A percentile compares a stretch with the other conserved stretches of the same genome.
Evolutionary conservation across 371 early-diverging fungal species (phyloP).

Genomic region (Blakeslea trispora): DNA sequence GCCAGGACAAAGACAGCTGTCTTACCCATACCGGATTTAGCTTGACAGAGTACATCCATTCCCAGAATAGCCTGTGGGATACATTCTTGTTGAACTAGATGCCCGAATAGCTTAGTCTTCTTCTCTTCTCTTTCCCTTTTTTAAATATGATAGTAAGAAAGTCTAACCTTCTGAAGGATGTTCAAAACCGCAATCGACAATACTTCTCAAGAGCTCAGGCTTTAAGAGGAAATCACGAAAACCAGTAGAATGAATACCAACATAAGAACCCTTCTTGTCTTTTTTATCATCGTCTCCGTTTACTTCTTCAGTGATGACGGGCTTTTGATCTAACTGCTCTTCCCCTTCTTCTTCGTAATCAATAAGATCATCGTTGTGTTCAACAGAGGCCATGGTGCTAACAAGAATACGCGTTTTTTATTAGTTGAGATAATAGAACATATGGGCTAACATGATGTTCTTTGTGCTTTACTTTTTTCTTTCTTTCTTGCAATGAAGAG

Average conservation of each 20-base stretch:
- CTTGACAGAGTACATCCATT: constrained; percentile 97
- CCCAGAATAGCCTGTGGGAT: constrained; percentile 98
- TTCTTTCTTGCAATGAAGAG: too few species aligned
- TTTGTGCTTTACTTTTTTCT: too few species aligned
- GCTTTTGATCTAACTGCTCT: constrained; percentile 9
- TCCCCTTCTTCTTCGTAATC: not conserved
- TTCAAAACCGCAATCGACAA: constrained; percentile 98
- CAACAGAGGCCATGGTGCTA: not conserved
- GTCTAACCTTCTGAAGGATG: constrained; percentile 93
- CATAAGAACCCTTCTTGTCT: constrained; percentile 96
- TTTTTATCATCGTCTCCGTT: constrained; percentile 63
- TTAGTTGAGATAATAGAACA: too few species aligned
- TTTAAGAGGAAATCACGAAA: constrained; percentile 98
- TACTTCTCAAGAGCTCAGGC: constrained; percentile 93
- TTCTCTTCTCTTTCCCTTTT: too few species aligned
- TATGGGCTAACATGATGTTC: too few species aligned
- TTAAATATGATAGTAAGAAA: not conserved
- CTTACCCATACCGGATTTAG: constrained; percentile 99
- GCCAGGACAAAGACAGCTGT: constrained; percentile 98
- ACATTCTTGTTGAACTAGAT: constrained; percentile 95
- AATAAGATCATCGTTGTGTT: not conserved
- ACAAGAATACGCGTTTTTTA: too few species aligned
- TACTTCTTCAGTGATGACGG: constrained; percentile 29
- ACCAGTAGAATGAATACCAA: constrained; percentile 97
- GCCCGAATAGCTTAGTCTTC: too few species aligned